Evolutionary conservation across 768 basidiomycete species (phyloP).

Genomic region (Dioszegia hungarica): DNA sequence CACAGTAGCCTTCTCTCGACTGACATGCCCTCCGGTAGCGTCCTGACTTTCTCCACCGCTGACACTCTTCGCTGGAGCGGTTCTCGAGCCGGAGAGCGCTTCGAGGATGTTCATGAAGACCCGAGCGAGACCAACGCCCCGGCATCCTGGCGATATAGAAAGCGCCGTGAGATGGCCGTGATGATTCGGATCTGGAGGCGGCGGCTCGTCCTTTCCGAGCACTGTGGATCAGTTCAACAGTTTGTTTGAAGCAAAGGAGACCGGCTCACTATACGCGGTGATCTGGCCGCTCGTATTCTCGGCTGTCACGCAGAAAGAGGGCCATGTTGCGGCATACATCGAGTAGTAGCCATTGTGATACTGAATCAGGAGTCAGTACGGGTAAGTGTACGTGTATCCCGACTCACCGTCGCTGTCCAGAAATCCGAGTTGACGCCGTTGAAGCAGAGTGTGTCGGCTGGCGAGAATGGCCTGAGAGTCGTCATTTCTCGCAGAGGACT

Average conservation of each 20-base stretch:
- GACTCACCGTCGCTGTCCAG: constrained; percentile 91
- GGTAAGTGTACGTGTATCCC: neutral
- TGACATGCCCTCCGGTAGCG: too few relatives aligned
- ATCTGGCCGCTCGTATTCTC: constrained; percentile 68
- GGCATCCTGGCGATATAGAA: constrained; percentile 88
- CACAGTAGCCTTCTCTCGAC: too few relatives aligned
- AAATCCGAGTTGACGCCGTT: constrained; percentile 92
- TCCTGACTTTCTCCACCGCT: too few relatives aligned
- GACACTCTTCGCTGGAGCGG: too few relatives aligned
- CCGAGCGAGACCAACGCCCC: constrained; percentile 77
- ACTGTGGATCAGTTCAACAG: constrained; percentile 54
- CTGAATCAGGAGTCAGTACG: constrained; percentile 9
- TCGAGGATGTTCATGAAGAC: constrained; percentile 85
- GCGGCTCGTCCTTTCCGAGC: constrained; percentile 70
- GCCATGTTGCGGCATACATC: constrained; percentile 30
- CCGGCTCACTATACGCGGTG: constrained; percentile 82
- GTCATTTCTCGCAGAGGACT: constrained; percentile 58
- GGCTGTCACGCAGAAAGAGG: constrained; percentile 54
- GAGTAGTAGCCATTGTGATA: constrained; percentile 37
- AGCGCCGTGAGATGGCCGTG: constrained; percentile 89
- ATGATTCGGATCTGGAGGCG: constrained; percentile 35
- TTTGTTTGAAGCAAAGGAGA: neutral
- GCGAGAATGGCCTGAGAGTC: constrained; percentile 75
- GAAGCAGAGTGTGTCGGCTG: constrained; percentile 85
- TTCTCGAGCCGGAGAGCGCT: constrained; percentile 58